These are phyloP conservation scores for Sclerotinia borealis DNA, from an alignment of 2,329 filamentous ascomycete species.

Conservation along the genomic window DNA sequence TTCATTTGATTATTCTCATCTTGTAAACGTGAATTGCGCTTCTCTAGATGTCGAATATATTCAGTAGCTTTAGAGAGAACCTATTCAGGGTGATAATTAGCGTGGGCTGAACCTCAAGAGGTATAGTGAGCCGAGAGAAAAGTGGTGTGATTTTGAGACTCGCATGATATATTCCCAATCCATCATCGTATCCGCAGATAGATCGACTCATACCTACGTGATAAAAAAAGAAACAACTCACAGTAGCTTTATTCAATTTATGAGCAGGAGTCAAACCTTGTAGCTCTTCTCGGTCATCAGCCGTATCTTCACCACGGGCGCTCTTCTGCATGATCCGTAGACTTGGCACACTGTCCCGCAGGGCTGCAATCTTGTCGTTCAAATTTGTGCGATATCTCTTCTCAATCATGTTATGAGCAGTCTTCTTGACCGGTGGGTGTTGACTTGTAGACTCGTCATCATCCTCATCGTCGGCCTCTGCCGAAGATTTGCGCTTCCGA, in stretches of 20 bases:
- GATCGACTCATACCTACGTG: background rate
- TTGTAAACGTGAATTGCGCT: constrained; percentile 73
- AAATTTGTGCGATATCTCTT: constrained; percentile 94
- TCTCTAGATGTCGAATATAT: constrained; percentile 90
- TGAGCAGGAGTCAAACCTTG: constrained; percentile 81
- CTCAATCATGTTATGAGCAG: constrained; percentile 96
- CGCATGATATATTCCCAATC: constrained; percentile 6
- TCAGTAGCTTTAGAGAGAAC: constrained; percentile 90
- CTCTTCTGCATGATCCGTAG: constrained; percentile 77
- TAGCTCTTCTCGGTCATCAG: constrained; percentile 71
- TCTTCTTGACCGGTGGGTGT: constrained; percentile 69
- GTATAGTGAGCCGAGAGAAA: background rate
- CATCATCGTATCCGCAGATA: background rate
- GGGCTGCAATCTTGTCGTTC: constrained; percentile 92
- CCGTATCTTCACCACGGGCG: constrained; percentile 59
- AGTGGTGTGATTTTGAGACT: constrained; percentile 12
- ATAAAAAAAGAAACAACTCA: constrained; percentile 31
- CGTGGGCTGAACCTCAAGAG: background rate
- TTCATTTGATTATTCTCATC: constrained; percentile 80
- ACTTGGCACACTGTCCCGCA: constrained; percentile 87
- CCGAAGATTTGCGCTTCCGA: constrained; percentile 66
- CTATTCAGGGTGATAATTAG: constrained; percentile 17
- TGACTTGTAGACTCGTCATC: constrained; percentile 54
- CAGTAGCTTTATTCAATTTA: constrained; percentile 97
- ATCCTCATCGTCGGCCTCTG: constrained; percentile 50